Conservation (phyloP, 306 rosid genomes). For the Vachellia collinsii region DNA sequence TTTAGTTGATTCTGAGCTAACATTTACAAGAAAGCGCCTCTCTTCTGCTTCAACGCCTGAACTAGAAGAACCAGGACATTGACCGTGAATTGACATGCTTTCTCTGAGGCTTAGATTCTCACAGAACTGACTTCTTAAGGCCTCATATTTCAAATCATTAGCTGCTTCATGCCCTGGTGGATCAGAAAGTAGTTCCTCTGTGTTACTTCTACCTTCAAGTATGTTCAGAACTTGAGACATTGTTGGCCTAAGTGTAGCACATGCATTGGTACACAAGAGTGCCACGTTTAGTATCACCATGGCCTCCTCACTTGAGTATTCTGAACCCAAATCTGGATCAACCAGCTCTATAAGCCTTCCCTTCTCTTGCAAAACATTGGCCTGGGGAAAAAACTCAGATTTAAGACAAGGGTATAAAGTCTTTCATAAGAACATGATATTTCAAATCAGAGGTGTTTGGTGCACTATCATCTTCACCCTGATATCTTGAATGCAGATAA, state of each 20-base stretch:
- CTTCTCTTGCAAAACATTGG: background rate
- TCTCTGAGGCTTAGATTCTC: background rate
- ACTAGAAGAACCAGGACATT: background rate
- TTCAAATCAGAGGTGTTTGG: background rate
- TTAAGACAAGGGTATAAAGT: too few relatives aligned
- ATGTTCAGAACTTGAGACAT: slow-evolving; percentile 8
- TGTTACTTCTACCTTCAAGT: slow-evolving; percentile 10
- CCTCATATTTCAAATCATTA: background rate
- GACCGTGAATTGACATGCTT: background rate
- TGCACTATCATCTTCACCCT: background rate
- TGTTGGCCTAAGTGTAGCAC: background rate
- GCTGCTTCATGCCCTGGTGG: background rate
- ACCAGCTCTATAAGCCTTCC: background rate
- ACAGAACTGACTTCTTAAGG: background rate
- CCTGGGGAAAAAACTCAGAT: background rate
- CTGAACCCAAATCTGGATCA: slow-evolving; percentile 14
- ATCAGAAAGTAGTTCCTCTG: background rate
- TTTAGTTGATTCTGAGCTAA: background rate
- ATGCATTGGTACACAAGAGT: slow-evolving; percentile 13
- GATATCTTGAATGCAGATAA: background rate
- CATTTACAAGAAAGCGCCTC: background rate
- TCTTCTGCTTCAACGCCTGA: background rate
- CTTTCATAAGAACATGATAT: too few relatives aligned
- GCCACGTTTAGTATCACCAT: slow-evolving; percentile 4
- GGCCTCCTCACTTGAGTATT: slow-evolving; percentile 5